Base-by-base conservation (phyloP, 1,139 yeast genomes). In the Zygosaccharomyces sapae region DNA sequence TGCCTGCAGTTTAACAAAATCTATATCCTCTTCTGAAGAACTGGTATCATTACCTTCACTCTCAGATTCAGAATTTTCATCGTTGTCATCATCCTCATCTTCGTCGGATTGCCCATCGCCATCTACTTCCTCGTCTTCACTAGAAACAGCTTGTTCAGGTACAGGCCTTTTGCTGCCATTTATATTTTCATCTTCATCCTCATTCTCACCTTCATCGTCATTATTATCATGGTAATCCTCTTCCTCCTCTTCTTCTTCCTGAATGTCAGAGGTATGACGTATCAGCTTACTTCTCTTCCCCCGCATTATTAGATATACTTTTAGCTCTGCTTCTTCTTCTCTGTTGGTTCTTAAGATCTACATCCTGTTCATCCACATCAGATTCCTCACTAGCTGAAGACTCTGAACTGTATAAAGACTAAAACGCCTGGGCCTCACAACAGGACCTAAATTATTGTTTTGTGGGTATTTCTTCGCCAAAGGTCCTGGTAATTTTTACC, bases 1-100 rank as follows among this genome's bases (percentile, higher is more conserved):
- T 5, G 83, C 86, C 38, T 85, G 85, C 50, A 83, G 67, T 62
- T 77, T 79, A 12, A 83, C 85, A 61, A 81, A 83, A 64, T 84
- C 90, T 3, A 83, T 80, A 55, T 80, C 83, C 30, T 80, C 80
- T 55, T 83, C 89, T 53, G 81, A 84, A 1, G 79, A 74, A 10
- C 82, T 77, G 3, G 82, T 75, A 22, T 67, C 70, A 16, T 67
- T 71, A 18, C 67, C 68, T 16, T 53, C 58, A 13, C 69, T 69
- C 27, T 66, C 70, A 41, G 66, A 69, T 22, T 69, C 72, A 16
- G 68, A 74, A 25, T 65, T 70, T 4, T 67, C 72, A 4, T 70
- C 71, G 8, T 58, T 62, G 16, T 62, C 65, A 43, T 54, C 66
- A 38, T 60, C 70, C 13, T 47, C 48, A 16, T 51, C 56, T 30